A percentile compares a stretch with the other conserved stretches of the same genome.
phyloP scores from a whole-genome alignment of 148 eudicot species.

The Silene uniflora region DNA sequence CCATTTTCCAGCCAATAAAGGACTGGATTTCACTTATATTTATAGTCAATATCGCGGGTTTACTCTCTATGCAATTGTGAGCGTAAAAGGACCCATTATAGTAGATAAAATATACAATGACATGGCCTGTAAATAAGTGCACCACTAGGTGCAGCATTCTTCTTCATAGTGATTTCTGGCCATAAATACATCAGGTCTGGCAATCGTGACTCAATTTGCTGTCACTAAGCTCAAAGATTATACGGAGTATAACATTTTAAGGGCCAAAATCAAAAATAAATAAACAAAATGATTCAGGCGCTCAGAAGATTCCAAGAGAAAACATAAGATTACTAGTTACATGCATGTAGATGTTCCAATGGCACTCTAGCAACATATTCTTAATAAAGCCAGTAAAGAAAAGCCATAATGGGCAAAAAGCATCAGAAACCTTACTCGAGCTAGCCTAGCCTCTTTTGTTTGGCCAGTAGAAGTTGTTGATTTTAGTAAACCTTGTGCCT shows the following conservation, averaged over 20 bases:
- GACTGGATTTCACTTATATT: too few species aligned
- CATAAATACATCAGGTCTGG: too few species aligned
- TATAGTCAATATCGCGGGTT: too few species aligned
- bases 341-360: not conserved
- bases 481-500: constrained; percentile 96
- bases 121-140: too few species aligned
- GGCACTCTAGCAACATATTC: constrained; percentile 5
- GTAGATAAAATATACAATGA: too few species aligned
- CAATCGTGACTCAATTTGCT: too few species aligned
- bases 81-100: too few species aligned
- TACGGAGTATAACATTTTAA: too few species aligned
- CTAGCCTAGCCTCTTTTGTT: constrained; percentile 97
- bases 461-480: constrained; percentile 74
- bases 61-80: too few species aligned
- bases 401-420: not conserved
- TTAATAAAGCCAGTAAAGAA: not conserved
- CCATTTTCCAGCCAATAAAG: not conserved
- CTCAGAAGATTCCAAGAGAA: not conserved
- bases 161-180: too few species aligned
- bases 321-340: not conserved
- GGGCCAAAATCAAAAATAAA: not conserved
- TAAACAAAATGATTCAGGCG: not conserved
- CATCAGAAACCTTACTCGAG: constrained; percentile 65
- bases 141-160: too few species aligned
- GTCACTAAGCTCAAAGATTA: too few species aligned